Evolutionary conservation across 1,284 basidiomycete species (phyloP).

Genomic region (Pascua sp.): DNA sequence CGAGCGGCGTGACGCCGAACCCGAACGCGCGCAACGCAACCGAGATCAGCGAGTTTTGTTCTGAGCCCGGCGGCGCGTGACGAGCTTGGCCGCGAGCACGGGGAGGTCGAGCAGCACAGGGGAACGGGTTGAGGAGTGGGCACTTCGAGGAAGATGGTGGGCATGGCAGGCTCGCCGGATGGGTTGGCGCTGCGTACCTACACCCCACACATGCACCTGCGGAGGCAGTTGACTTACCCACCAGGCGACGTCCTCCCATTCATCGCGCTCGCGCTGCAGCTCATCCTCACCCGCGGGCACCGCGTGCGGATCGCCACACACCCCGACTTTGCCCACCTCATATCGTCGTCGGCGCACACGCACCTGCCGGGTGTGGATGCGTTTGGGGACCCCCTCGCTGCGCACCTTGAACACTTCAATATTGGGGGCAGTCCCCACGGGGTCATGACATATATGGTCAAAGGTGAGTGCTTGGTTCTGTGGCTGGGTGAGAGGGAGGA

Average conservation of each 20-base stretch:
- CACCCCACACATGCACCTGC: too few relatives aligned
- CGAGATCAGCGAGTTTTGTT: too few relatives aligned
- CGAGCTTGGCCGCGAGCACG: too few relatives aligned
- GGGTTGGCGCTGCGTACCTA: too few relatives aligned
- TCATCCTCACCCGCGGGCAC: slow-evolving; percentile 57
- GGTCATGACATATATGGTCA: slow-evolving; percentile 49
- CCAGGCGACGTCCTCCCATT: slow-evolving; percentile 69
- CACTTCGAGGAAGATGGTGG: background rate
- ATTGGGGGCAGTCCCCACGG: slow-evolving; percentile 44
- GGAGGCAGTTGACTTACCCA: background rate
- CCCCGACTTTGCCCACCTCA: slow-evolving; percentile 60
- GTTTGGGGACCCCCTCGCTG: slow-evolving; percentile 46
- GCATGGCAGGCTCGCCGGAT: background rate
- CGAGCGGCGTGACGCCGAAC: too few relatives aligned
- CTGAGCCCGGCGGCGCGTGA: too few relatives aligned
- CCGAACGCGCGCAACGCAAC: too few relatives aligned
- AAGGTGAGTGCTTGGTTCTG: slow-evolving; percentile 36
- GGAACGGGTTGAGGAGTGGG: too few relatives aligned
- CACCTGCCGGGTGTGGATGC: slow-evolving; percentile 54
- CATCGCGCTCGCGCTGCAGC: slow-evolving; percentile 59
- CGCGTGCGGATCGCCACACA: slow-evolving; percentile 66
- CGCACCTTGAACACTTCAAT: slow-evolving; percentile 39
- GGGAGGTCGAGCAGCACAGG: too few relatives aligned
- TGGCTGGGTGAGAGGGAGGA: too few relatives aligned
- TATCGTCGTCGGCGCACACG: slow-evolving; percentile 52